A percentile compares a stretch with the other conserved stretches of the same genome.
These are phyloP conservation scores for Fusarium nanum DNA, from an alignment of 2,329 filamentous ascomycete species.

Conservation along the genomic window DNA sequence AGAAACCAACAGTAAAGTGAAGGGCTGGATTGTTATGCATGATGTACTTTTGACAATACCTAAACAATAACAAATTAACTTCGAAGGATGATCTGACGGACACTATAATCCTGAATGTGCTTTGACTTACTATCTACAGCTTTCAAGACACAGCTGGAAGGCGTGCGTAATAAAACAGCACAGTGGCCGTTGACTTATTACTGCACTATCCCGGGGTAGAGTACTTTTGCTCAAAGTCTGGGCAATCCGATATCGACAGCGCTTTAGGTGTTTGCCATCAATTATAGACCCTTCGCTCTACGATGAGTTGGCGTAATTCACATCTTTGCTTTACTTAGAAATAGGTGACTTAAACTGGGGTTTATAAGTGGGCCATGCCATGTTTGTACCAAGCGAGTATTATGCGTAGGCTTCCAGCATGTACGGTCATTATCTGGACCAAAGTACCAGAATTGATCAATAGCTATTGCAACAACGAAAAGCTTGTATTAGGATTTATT, in stretches of 20 bases:
- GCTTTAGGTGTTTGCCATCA: neutral
- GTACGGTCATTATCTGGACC: fast-evolving
- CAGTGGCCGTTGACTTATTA: neutral
- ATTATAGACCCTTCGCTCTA: neutral
- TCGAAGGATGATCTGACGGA: fast-evolving
- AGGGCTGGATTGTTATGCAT: fast-evolving
- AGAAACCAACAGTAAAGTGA: neutral
- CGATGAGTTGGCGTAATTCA: neutral
- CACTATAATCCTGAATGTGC: neutral
- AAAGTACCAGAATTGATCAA: fast-evolving
- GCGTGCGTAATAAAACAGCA: fast-evolving
- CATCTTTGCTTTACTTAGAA: fast-evolving
- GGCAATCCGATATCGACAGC: neutral
- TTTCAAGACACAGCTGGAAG: neutral
- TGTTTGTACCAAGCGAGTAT: fast-evolving
- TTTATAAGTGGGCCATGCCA: fast-evolving
- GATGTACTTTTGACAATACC: neutral
- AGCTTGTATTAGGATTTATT: too few relatives aligned
- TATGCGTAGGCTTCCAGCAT: fast-evolving
- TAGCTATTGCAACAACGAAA: fast-evolving
- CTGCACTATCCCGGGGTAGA: fast-evolving
- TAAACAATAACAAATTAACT: neutral
- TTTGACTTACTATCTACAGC: neutral
- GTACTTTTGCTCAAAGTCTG: neutral
- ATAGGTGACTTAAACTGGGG: fast-evolving